Evolutionary conservation across 768 basidiomycete species (phyloP), one percentile per base, ranked within the genome.

Genomic region (Pholiota conissans): DNA sequence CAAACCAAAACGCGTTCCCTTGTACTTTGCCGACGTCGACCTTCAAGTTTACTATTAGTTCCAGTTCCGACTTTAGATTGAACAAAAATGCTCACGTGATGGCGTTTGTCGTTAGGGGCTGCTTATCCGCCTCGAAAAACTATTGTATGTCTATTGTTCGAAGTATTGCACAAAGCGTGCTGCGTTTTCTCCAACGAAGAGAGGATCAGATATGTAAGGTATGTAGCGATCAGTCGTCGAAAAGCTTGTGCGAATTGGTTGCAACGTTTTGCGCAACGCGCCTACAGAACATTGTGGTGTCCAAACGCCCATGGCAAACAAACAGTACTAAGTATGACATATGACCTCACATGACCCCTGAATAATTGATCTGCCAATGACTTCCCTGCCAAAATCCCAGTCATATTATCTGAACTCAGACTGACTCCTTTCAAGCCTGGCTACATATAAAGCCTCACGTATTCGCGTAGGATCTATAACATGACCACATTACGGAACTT

Each of bases 401-500:
- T 40, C 49, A 57, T 29, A 34, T 20, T 47, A 13, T 27, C 27
- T 34, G 18, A 47, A 28, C n/a, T n/a, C n/a, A n/a, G n/a, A n/a
- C 39, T 58, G 52, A 55, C 47, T 56, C 52, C 29, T n/a, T 30
- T 40, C n/a, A 27, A 26, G 5, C 50, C 20, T 45, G 13, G 27
- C 24, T 45, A 30, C 18, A 8, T 49, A 49, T 39, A 52, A 49
- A 56, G 49, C 27, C 42, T 34, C 40, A 30, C 37, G 45, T 37
- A 28, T 24, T 32, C 29, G 2, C 20, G 39, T 30, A 27, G 20
- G 27, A 29, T 29, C 53, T 55, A 42, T 39, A 59, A 70, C 55
- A 84, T 84, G 83, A 78, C 83, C 14, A 82, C 75, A 54, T 71
- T 86, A 63, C 80, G 82, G 35, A 79, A 79, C 14, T 87, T 88